Conservation (phyloP, 768 basidiomycete species). For the Leccinum fibrillosum region DNA sequence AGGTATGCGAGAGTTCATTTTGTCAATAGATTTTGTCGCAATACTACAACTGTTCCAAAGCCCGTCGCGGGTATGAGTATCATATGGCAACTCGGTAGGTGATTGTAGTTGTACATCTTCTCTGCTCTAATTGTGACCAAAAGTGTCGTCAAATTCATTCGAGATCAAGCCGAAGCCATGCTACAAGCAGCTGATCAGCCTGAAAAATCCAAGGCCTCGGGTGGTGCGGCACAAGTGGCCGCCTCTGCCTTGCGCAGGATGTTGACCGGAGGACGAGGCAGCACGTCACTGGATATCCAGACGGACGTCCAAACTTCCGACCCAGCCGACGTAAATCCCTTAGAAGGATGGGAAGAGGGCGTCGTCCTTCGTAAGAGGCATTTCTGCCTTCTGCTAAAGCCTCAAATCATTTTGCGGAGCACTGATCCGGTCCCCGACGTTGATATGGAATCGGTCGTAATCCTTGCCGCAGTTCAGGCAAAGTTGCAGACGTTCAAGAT, state of each 20-base stretch:
- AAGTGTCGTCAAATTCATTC: conserved; percentile 83
- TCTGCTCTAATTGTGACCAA: conserved; percentile 4
- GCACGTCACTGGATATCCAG: conserved; percentile 40
- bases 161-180: conserved; percentile 67
- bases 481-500: conserved; percentile 77
- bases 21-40: conserved; percentile 70
- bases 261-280: conserved; percentile 50
- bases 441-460: conserved; percentile 52
- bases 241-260: conserved; percentile 65
- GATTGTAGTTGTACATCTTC: not conserved
- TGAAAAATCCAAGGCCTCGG: conserved; percentile 30
- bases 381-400: conserved; percentile 85
- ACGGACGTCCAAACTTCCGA: conserved; percentile 26
- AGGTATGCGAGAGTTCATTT: conserved; percentile 1
- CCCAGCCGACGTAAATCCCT: conserved; percentile 47
- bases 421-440: conserved; percentile 39
- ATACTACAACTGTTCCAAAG: conserved; percentile 82
- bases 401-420: conserved; percentile 80
- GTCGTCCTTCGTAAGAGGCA: conserved; percentile 68
- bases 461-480: conserved; percentile 76
- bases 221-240: conserved; percentile 59
- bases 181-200: conserved; percentile 11
- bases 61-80: conserved; percentile 78
- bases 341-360: conserved; percentile 71
- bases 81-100: conserved; percentile 81